phyloP scores from a whole-genome alignment of 73 alveolate species.

The Tetrahymena borealis region DNA sequence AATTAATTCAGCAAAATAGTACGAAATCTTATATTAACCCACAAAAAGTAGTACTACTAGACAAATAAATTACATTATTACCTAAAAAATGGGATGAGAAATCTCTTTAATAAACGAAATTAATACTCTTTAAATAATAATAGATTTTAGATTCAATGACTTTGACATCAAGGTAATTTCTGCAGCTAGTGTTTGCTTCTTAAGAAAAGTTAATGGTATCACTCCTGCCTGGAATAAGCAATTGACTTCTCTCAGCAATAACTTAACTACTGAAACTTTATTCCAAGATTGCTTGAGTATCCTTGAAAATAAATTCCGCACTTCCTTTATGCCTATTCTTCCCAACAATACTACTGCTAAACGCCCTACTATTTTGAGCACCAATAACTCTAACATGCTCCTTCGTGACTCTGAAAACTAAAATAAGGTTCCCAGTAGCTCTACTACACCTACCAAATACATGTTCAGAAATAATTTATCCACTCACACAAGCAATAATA shows the following conservation, averaged over 20 bases:
- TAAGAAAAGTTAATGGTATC: not conserved
- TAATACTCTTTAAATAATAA: not conserved
- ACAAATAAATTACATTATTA: no score
- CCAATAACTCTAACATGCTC: not conserved
- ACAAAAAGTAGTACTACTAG: no score
- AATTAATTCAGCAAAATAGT: no score
- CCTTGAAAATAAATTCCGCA: not conserved
- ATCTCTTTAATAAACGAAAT: no score
- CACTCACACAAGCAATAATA: not conserved
- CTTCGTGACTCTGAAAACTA: not conserved
- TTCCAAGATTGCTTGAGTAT: not conserved
- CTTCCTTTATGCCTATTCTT: not conserved
- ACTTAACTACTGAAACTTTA: not conserved
- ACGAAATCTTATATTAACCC: no score
- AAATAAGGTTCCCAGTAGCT: not conserved
- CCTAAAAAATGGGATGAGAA: no score
- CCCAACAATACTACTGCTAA: not conserved
- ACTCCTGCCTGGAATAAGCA: not conserved
- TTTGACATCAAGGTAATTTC: not conserved
- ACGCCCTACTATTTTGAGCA: not conserved
- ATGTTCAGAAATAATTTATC: not conserved
- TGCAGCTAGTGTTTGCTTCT: not conserved
- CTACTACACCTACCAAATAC: not conserved
- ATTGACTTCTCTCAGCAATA: not conserved
- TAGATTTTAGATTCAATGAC: not conserved